These are phyloP conservation scores for Hysterangium stoloniferum DNA, from an alignment of 768 basidiomycete genomes.

Conservation along the genomic window DNA sequence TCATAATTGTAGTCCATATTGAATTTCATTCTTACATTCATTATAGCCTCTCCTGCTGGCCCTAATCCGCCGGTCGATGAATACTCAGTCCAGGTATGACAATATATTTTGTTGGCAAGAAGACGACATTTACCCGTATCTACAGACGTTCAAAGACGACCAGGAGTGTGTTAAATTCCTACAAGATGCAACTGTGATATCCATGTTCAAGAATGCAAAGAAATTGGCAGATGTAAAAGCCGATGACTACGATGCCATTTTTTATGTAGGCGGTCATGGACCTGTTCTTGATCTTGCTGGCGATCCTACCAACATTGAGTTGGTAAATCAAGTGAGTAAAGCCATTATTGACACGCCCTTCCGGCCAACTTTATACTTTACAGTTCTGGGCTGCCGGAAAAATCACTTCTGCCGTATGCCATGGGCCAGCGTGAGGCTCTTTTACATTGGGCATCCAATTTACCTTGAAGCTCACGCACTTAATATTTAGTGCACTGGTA, in stretches of 20 bases:
- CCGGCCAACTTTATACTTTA: background rate
- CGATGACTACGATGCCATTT: slow-evolving; percentile 63
- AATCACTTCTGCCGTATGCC: slow-evolving; percentile 67
- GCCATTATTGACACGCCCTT: background rate
- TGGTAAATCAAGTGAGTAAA: slow-evolving; percentile 45
- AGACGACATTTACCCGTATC: background rate
- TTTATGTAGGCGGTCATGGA: slow-evolving; percentile 76
- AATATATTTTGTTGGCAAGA: background rate
- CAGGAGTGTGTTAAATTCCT: slow-evolving; percentile 47
- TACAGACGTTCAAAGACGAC: slow-evolving; percentile 48
- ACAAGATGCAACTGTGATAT: slow-evolving; percentile 42
- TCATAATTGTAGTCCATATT: background rate
- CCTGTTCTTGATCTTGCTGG: slow-evolving; percentile 64
- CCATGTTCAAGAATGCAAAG: slow-evolving; percentile 49
- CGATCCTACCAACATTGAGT: slow-evolving; percentile 47
- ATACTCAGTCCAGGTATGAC: slow-evolving; percentile 39
- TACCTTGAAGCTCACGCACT: background rate
- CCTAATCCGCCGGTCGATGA: slow-evolving; percentile 67
- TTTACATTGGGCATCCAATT: slow-evolving; percentile 2
- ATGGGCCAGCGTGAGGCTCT: slow-evolving; percentile 59
- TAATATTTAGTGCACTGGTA: slow-evolving; percentile 42
- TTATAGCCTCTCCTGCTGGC: slow-evolving; percentile 45
- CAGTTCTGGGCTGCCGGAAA: slow-evolving; percentile 66
- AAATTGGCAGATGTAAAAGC: slow-evolving; percentile 51
- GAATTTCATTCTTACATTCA: background rate